phyloP scores from a whole-genome alignment of 495 filamentous ascomycete genomes.

The Penicillium riverlandense region DNA sequence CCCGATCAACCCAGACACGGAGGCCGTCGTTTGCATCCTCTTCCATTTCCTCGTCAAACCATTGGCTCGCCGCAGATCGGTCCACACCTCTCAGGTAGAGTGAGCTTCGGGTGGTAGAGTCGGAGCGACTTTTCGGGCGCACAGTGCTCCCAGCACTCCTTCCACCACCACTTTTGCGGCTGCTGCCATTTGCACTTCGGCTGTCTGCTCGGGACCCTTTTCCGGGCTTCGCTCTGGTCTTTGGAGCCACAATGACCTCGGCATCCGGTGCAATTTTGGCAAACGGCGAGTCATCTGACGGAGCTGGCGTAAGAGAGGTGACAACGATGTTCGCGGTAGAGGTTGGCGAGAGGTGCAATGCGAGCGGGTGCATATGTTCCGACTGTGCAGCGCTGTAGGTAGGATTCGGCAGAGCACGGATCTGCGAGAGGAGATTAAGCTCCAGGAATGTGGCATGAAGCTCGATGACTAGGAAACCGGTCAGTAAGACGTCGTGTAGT shows the following conservation, averaged over 20 bases:
- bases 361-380: constrained; percentile 66
- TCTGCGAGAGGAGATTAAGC: constrained; percentile 86
- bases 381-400: constrained; percentile 44
- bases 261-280: constrained; percentile 90
- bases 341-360: constrained; percentile 88
- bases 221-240: constrained; percentile 56
- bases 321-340: constrained; percentile 89
- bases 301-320: constrained; percentile 68
- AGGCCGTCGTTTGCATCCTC: constrained; percentile 53
- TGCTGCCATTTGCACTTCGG: constrained; percentile 62
- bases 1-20: constrained; percentile 76
- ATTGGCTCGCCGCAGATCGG: constrained; percentile 54
- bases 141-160: constrained; percentile 66
- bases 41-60: constrained; percentile 58
- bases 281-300: constrained; percentile 61
- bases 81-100: constrained; percentile 76
- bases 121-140: constrained; percentile 50
- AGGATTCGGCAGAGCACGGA: constrained; percentile 86
- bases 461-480: constrained; percentile 64
- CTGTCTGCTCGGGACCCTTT: constrained; percentile 50
- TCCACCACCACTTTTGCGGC: constrained; percentile 63
- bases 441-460: constrained; percentile 92
- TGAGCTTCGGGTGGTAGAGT: constrained; percentile 52
- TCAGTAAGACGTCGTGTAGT: constrained; percentile 7
- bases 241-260: constrained; percentile 94